These are phyloP conservation scores for Nannochloropsis salina DNA, from an alignment of 108 stramenopile species.

Conservation along the genomic window DNA sequence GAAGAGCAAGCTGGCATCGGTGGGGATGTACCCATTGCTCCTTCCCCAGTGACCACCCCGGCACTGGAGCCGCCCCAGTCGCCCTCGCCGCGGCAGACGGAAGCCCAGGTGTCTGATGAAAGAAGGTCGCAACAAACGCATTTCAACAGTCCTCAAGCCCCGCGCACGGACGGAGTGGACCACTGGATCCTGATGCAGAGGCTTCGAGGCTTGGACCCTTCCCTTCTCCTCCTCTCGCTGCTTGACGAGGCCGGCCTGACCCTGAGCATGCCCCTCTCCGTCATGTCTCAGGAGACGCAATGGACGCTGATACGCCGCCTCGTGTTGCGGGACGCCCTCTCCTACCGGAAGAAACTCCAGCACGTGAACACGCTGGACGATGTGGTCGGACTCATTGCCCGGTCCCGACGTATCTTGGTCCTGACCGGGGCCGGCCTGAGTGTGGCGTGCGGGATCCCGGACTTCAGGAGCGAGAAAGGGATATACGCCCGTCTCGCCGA, in stretches of 20 bases:
- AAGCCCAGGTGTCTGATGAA: too few species aligned
- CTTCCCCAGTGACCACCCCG: too few species aligned
- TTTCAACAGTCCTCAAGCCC: neutral
- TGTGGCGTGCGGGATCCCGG: constrained; percentile 80
- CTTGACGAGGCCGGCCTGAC: neutral
- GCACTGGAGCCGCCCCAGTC: too few species aligned
- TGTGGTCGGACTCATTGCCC: constrained; percentile 31
- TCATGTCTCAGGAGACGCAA: constrained; percentile 2
- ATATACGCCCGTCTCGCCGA: constrained; percentile 76
- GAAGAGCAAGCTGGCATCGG: too few species aligned
- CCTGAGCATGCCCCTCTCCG: neutral
- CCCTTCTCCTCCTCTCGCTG: neutral
- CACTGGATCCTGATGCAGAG: constrained; percentile 13
- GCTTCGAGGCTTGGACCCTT: neutral
- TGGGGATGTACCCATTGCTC: too few species aligned
- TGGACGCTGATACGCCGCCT: constrained; percentile 11
- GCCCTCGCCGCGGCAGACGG: too few species aligned
- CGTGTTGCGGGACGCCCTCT: neutral
- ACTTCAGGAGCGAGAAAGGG: constrained; percentile 89
- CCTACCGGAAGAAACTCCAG: constrained; percentile 19
- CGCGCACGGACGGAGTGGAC: neutral
- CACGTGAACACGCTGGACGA: constrained; percentile 37
- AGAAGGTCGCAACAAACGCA: neutral
- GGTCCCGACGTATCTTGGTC: constrained; percentile 55
- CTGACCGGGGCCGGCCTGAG: constrained; percentile 93